Percentiles rank a stretch among this genome's conserved stretches.
Conservation (phyloP, 805 yeast species). For the Deakozyma indianensis region DNA sequence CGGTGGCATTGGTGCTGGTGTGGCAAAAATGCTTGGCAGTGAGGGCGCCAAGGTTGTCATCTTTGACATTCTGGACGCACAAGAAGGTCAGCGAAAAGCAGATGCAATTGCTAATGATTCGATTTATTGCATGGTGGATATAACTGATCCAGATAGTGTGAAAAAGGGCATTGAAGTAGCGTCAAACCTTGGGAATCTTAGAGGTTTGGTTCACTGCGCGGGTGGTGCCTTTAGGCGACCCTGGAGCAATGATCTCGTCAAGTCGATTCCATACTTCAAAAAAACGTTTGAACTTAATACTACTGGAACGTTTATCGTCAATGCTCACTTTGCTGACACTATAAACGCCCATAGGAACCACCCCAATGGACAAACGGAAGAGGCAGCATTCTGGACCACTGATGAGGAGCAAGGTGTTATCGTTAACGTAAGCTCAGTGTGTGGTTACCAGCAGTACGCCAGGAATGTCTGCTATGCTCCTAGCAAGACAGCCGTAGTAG, state of each 20-base stretch:
- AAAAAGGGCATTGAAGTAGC: constrained; percentile 10
- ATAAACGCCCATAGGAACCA: constrained; percentile 6
- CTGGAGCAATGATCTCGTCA: constrained; percentile 11
- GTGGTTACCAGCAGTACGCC: constrained; percentile 8
- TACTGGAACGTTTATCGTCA: constrained; percentile 9
- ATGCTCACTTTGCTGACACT: constrained; percentile 12
- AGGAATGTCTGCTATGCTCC: constrained; percentile 11
- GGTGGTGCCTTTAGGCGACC: constrained; percentile 7
- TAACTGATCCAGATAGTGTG: constrained; percentile 7
- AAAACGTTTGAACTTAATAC: constrained; percentile 11
- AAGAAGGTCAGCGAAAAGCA: constrained; percentile 4
- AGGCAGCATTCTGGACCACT: constrained; percentile 5
- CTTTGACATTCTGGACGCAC: constrained; percentile 8
- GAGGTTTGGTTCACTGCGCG: constrained; percentile 10
- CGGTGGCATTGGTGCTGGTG: constrained; percentile 11
- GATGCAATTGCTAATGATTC: constrained; percentile 3
- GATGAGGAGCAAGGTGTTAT: constrained; percentile 4
- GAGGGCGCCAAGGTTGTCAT: constrained; percentile 9
- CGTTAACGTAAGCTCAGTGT: constrained; percentile 6
- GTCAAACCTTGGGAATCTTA: constrained; percentile 6
- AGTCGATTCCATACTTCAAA: constrained; percentile 9
- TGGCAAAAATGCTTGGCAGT: constrained; percentile 6
- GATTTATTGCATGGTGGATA: constrained; percentile 8
- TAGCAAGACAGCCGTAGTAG: constrained; percentile 8
- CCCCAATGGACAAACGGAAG: constrained; percentile 2